Evolutionary conservation across 2,329 filamentous ascomycete species (phyloP).

Genomic region (Cordyceps cicadae): DNA sequence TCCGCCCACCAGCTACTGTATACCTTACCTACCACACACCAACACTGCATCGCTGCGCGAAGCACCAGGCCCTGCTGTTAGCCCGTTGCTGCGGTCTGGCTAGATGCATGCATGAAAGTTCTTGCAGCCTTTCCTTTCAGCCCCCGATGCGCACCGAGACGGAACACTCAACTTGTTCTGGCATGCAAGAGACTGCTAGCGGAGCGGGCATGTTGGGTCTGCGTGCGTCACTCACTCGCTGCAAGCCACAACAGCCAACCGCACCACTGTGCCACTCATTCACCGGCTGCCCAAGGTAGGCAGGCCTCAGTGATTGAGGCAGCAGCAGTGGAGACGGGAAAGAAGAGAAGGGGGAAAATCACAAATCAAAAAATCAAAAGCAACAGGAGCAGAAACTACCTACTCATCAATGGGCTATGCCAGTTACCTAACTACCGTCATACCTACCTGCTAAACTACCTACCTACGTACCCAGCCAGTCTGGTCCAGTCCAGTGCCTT

Average conservation of each 20-base stretch:
- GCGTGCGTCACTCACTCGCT: not conserved
- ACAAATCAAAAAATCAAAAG: too few relatives aligned
- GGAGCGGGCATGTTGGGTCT: not conserved
- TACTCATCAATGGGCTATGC: not conserved
- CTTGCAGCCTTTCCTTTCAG: not conserved
- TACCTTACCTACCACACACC: too few relatives aligned
- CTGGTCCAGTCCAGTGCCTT: too few relatives aligned
- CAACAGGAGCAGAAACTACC: too few relatives aligned
- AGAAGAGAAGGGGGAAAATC: too few relatives aligned
- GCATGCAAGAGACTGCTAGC: not conserved
- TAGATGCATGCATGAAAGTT: not conserved
- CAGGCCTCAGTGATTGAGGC: not conserved
- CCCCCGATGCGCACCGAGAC: not conserved
- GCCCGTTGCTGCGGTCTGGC: too few relatives aligned
- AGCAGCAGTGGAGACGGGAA: not conserved
- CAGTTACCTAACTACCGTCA: too few relatives aligned
- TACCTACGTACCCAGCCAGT: too few relatives aligned
- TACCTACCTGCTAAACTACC: too few relatives aligned
- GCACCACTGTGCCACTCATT: not conserved
- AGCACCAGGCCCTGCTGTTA: not conserved
- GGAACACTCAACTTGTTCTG: not conserved
- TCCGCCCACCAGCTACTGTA: not conserved
- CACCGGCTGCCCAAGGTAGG: not conserved
- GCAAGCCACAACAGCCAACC: not conserved
- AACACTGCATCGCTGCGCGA: not conserved